Conservation (phyloP, 371 early-diverging fungal genomes). For the Funneliformis caledonium region DNA sequence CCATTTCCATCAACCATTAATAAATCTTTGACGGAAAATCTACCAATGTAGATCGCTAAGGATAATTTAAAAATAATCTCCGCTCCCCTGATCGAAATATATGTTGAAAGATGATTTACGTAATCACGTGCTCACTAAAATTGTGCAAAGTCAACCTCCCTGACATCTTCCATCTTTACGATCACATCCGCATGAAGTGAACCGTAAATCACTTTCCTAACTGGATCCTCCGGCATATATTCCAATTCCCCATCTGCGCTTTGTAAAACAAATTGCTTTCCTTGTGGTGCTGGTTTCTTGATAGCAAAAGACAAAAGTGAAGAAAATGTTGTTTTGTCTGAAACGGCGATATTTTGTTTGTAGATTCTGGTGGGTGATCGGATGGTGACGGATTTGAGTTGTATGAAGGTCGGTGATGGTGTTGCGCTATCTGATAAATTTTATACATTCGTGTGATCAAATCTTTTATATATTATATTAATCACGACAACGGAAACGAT, state of each 20-base stretch:
- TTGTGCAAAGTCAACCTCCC: slow-evolving; percentile 36
- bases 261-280: slow-evolving; percentile 41
- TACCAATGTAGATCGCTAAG: no score
- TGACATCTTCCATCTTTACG: slow-evolving; percentile 36
- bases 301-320: slow-evolving; percentile 37
- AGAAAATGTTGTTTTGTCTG: slow-evolving; percentile 38
- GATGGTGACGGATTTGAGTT: slow-evolving; percentile 36
- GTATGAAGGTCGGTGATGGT: slow-evolving; percentile 35
- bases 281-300: slow-evolving; percentile 33
- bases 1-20: neutral
- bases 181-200: slow-evolving; percentile 30
- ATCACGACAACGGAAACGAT: neutral
- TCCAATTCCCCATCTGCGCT: slow-evolving; percentile 37
- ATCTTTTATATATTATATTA: neutral
- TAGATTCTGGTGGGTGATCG: slow-evolving; percentile 35
- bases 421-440: slow-evolving; percentile 16
- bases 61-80: no score
- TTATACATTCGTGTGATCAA: neutral
- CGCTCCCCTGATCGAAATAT: no score
- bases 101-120: no score
- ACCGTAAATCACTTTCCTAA: slow-evolving; percentile 36
- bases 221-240: slow-evolving; percentile 40
- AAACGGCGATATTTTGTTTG: slow-evolving; percentile 38
- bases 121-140: slow-evolving; percentile 13
- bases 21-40: no score